Conservation (phyloP, 441 rosid genomes). For the Bocquillonia castaneifolia region DNA sequence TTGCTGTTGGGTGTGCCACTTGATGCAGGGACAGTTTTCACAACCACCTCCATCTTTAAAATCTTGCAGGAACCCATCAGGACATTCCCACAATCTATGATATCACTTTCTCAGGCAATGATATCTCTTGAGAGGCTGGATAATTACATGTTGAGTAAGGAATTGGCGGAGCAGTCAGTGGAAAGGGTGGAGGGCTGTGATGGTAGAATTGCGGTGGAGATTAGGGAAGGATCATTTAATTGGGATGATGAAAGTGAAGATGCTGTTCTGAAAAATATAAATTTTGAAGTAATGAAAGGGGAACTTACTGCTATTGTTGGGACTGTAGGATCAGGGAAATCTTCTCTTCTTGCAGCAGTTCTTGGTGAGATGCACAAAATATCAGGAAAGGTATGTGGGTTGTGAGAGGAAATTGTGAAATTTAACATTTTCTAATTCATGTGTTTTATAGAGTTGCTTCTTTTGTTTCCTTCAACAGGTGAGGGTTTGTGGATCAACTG, state of each 20-base stretch:
- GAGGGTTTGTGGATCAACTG: conserved; percentile 68
- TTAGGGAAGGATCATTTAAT: conserved; percentile 61
- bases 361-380: conserved; percentile 96
- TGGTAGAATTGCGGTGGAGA: conserved; percentile 54
- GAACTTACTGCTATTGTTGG: conserved; percentile 84
- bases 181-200: conserved; percentile 58
- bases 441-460: not conserved
- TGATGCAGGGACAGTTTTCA: conserved; percentile 83
- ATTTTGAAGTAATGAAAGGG: conserved; percentile 63
- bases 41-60: conserved; percentile 72
- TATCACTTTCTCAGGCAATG: conserved; percentile 88
- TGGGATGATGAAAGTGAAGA: conserved; percentile 79
- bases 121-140: conserved; percentile 78
- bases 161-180: conserved; percentile 49
- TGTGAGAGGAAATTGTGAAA: not conserved
- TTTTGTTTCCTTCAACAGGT: conserved; percentile 38
- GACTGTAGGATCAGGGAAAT: conserved; percentile 87
- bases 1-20: conserved; percentile 59
- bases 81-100: conserved; percentile 87
- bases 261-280: conserved; percentile 51
- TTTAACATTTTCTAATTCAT: not conserved
- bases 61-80: conserved; percentile 93
- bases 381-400: conserved; percentile 59
- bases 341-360: conserved; percentile 71
- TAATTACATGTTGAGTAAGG: conserved; percentile 67